phyloP scores from a whole-genome alignment of 306 rosid genomes.

The Dryas drummondii region DNA sequence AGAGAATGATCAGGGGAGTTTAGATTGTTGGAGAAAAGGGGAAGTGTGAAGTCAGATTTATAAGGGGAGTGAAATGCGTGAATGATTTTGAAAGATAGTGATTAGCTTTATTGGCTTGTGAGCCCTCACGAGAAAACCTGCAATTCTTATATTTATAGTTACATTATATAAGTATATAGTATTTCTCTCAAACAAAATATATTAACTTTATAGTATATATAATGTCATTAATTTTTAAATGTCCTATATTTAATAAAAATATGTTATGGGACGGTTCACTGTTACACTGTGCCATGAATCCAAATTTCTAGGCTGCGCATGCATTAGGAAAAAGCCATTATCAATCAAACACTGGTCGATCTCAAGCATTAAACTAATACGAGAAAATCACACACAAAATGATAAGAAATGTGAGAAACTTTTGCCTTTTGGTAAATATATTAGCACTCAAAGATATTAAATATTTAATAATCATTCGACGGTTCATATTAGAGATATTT shows the following conservation, averaged over 20 bases:
- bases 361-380: conserved; percentile 13
- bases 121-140: conserved; percentile 61
- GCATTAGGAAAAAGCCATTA: conserved; percentile 17
- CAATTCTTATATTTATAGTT: conserved; percentile 17
- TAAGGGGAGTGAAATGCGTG: conserved; percentile 41
- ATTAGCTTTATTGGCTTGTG: conserved; percentile 50
- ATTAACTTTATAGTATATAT: too few relatives aligned
- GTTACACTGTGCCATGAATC: not conserved
- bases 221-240: too few relatives aligned
- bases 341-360: conserved; percentile 32
- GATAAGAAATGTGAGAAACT: not conserved
- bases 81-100: conserved; percentile 36
- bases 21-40: not conserved
- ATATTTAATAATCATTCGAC: not conserved
- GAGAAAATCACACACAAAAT: not conserved
- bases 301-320: conserved; percentile 41
- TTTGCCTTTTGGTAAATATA: too few relatives aligned
- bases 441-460: too few relatives aligned
- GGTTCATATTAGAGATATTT: conserved; percentile 1
- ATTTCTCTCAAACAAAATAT: too few relatives aligned
- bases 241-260: not conserved
- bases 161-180: not conserved
- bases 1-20: conserved; percentile 1
- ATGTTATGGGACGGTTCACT: not conserved
- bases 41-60: conserved; percentile 5